Conservation (phyloP, 169 alveolate genomes). For the Plasmodium malariae region DNA sequence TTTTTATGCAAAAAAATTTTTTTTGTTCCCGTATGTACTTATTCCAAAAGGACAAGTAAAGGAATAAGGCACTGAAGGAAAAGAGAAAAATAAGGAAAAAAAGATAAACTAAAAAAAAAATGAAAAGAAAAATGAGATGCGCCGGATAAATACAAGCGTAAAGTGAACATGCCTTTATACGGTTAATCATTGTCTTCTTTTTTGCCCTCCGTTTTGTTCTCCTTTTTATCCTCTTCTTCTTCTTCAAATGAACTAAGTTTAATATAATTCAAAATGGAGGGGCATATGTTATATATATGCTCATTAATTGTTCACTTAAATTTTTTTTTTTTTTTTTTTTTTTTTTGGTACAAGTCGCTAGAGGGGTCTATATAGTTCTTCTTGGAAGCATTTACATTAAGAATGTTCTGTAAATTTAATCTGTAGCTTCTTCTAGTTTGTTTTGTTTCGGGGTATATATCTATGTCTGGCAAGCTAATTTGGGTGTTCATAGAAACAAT, state of each 20-base stretch:
- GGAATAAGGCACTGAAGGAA: no score
- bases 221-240: constrained; percentile 3
- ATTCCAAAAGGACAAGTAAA: no score
- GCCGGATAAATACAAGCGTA: no score
- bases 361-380: constrained; percentile 34
- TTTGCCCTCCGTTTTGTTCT: background rate
- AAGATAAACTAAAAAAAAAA: no score
- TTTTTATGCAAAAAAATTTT: no score
- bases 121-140: no score
- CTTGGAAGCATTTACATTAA: constrained; percentile 4
- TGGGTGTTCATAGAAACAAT: background rate
- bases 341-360: constrained; percentile 37
- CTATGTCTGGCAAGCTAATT: background rate
- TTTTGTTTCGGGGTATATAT: constrained; percentile 1
- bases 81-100: no score
- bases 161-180: no score
- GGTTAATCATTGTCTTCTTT: background rate
- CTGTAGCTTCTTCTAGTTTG: constrained; percentile 37
- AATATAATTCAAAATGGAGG: background rate
- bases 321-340: constrained; percentile 18
- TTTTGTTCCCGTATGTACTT: no score
- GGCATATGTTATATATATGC: background rate
- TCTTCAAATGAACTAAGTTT: constrained; percentile 29
- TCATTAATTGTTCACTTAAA: background rate
- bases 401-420: constrained; percentile 38